Base-by-base conservation (phyloP, 2,329 filamentous ascomycete genomes). In the Aspergillus pseudonomiae region DNA sequence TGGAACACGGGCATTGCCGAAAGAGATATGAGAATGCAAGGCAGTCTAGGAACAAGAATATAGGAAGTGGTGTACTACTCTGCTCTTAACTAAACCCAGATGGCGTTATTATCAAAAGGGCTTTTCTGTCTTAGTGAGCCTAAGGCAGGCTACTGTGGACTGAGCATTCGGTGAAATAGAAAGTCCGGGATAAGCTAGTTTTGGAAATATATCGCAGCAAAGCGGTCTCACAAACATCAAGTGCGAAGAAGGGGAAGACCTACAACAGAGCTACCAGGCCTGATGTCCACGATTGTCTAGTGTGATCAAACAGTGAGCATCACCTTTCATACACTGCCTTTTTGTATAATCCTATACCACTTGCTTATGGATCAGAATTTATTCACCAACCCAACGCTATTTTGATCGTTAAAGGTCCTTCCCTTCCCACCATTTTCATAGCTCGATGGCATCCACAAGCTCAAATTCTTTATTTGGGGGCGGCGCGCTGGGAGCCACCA, bases 1-100 rank as follows among this genome's bases (percentile, higher is more conserved):
- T 83, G 85, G 74, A 94, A 94, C 56, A 83, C 79, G 36, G 84
- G 82, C 89, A 91, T 89, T 70, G 55, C 71, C 21, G 36, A 36
- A 16, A 14, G 12, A 2, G 32, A 32, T 52, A n/a, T n/a, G 19
- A 52, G 26, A 52, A 32, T 52, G 7, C 6, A 32, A 32, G n/a
- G 10, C 12, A 30, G 21, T 52, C 30, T 34, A 32, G 9, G 26
- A 32, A 52, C 9, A 34, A 34, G 9, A 52, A n/a, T 19, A n/a
- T 14, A 32, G 28, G 28, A 19, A 32, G 19, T 19, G 30, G 28
- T 21, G 48, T 52, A 52, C 48, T 32, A 12, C 9, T 16, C 9
- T 52, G 46, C 30, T 52, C 28, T 6, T 52, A 52, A 52, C 4
- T 30, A 52, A 52, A 19, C 28, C 28, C 12, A 34, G n/a, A 32